phyloP scores from a whole-genome alignment of 495 filamentous ascomycete genomes.

The Patellaria atrata region DNA sequence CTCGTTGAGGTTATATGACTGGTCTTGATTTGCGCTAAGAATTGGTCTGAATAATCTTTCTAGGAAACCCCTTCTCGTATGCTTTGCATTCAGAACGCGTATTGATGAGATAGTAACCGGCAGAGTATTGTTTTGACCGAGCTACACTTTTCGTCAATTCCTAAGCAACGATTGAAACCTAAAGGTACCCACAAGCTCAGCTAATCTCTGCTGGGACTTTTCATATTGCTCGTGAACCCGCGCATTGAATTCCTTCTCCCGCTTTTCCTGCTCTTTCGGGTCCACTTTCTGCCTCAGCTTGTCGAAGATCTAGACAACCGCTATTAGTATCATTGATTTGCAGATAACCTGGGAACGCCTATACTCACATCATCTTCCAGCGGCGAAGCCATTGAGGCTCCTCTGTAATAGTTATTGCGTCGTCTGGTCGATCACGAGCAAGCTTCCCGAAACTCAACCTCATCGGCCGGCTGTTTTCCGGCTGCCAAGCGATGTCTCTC shows the following conservation, averaged over 20 bases:
- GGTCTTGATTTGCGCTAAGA: conserved; percentile 49
- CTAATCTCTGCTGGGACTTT: conserved; percentile 48
- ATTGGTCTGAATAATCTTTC: conserved; percentile 64
- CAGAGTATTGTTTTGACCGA: conserved; percentile 64
- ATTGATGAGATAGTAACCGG: conserved; percentile 70
- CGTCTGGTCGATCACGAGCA: too few species aligned
- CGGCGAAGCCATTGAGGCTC: conserved; percentile 36
- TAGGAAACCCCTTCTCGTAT: conserved; percentile 70
- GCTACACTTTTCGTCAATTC: conserved; percentile 30
- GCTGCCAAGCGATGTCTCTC: too few species aligned
- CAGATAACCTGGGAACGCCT: background rate
- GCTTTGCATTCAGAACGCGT: conserved; percentile 58
- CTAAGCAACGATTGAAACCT: background rate
- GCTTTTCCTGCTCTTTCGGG: conserved; percentile 44
- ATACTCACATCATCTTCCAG: conserved; percentile 36
- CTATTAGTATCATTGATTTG: too few species aligned
- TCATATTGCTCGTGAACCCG: conserved; percentile 48
- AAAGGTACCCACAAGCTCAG: conserved; percentile 33
- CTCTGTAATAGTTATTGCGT: too few species aligned
- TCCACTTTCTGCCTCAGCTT: conserved; percentile 47
- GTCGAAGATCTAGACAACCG: conserved; percentile 42
- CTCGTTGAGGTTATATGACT: conserved; percentile 60
- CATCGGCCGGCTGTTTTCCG: too few species aligned
- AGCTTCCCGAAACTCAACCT: too few species aligned
- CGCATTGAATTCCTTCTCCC: conserved; percentile 46